phyloP scores from a whole-genome alignment of 2,329 filamentous ascomycete genomes.

The Amphichorda felina region DNA sequence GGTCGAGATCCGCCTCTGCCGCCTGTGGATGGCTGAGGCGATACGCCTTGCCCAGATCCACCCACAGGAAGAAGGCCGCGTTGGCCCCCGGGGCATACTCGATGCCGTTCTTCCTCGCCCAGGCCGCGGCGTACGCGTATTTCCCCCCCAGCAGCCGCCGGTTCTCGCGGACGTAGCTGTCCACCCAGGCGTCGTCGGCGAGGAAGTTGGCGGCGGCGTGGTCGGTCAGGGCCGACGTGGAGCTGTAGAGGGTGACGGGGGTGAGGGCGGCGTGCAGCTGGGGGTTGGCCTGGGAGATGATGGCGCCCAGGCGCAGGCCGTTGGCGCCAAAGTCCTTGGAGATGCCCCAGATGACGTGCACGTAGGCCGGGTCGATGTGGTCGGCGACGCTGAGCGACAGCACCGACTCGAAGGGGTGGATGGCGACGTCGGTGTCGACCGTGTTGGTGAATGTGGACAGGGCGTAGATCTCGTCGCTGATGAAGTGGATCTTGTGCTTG shows the following conservation, averaged over 20 bases:
- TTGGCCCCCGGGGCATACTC: constrained; percentile 33
- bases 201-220: constrained; percentile 26
- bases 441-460: constrained; percentile 35
- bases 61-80: constrained; percentile 44
- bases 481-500: constrained; percentile 35
- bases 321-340: constrained; percentile 45
- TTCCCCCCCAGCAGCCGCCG: constrained; percentile 20
- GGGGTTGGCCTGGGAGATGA: constrained; percentile 34
- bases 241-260: constrained; percentile 26
- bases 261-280: constrained; percentile 24
- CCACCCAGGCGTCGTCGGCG: constrained; percentile 28
- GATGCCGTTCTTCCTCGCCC: constrained; percentile 26
- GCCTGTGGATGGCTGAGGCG: constrained; percentile 5
- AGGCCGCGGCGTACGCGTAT: constrained; percentile 23
- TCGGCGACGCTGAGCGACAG: constrained; percentile 28
- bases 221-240: constrained; percentile 30
- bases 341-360: constrained; percentile 38
- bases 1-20: constrained; percentile 9
- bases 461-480: constrained; percentile 39
- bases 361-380: constrained; percentile 32
- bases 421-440: constrained; percentile 9
- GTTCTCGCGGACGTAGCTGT: constrained; percentile 31
- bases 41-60: constrained; percentile 27
- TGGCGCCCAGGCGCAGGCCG: constrained; percentile 37
- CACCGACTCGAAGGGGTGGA: constrained; percentile 28